Evolutionary conservation across 2,329 filamentous ascomycete species (phyloP), one percentile per base, ranked within the genome.

Genomic region (Talaromyces atroroseus): DNA sequence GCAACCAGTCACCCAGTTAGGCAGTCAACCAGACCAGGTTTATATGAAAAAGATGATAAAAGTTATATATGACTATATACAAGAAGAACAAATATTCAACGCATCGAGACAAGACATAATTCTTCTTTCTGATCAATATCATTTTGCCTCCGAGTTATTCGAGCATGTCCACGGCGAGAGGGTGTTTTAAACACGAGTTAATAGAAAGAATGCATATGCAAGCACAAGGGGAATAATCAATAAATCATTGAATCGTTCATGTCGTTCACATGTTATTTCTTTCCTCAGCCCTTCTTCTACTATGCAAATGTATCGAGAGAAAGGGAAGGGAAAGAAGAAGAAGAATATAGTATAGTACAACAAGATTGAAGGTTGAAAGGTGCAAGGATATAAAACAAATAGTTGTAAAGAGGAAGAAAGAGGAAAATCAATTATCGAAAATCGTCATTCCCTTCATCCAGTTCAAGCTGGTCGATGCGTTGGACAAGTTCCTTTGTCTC

Each of bases 401-500:
- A 10, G 26, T 29, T 29, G 18, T 26, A 16, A 65, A 38, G 5
- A 24, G n/a, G 34, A 21, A 10, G 21, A 38, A n/a, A n/a, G n/a
- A n/a, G n/a, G 12, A 23, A 40, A 21, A 6, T 23, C 18, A 45
- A 51, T 61, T 66, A 72, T 52, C 66, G 67, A 55, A 74, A 74
- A 48, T 74, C 72, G 49, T 76, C 74, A 11, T 74, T 67, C 11
- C 66, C 68, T 16, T 62, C 66, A 38, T 60, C 58, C 24, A 66
- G 61, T 29, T 72, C 66, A 54, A 71, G 53, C 49, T 67, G 65
- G 52, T 81, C 78, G 32, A 80, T 70, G 34, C 75, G 70, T 23
- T 78, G 71, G 11, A 84, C 81, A 58, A 90, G 75, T 68, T 89
- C 89, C 76, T 92, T 94, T 52, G 87, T 88, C 72, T 91, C 88